Base-by-base conservation (phyloP, 441 rosid genomes). In the Adansonia grandidieri region DNA sequence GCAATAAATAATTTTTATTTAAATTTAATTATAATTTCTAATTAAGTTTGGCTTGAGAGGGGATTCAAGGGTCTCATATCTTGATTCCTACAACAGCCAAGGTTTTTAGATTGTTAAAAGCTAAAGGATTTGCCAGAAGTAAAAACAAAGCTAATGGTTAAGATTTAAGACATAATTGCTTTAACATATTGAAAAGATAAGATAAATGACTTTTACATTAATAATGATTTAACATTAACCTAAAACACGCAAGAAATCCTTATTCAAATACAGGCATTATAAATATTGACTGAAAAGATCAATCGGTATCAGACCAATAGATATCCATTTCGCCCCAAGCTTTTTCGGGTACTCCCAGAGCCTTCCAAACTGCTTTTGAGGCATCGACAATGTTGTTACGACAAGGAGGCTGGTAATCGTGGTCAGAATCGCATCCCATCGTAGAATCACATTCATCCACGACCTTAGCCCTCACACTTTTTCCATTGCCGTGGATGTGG, bases 401-500 rank as follows among this genome's bases (percentile, higher is more conserved):
- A 1, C 87, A 82, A 2, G 84, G 84, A 15, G 89, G 84, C 22
- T 82, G 83, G 48, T 78, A 84, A 56, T 48, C 84, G 58, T 84
- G 85, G 0, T 62, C 81, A 0, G 0, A 13, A 78, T 80, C 82
- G 44, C 89, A 84, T 2, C 86, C 87, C 58, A 53, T 28, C 0
- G 73, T 67, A 11, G 85, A 82, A 70, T 86, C 89, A 48, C 87
- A 86, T 15, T 86, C 87, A 14, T 82, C 87, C 0, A 84, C 86
- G 2, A 84, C 84, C 78, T 42, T 60, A 2, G 85, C 89, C 70
- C 40, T 70, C 15, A 75, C 77, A 15, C 57, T 80, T n/a, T 54
- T 80, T 28, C 89, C 86, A 3, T 86, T 80, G 1, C 79, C 79
- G 0, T 56, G 7, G 62, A 86, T 79, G 2, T 22, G 79, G 6